Evolutionary conservation across 352 stramenopile genomes (phyloP), one percentile per base, ranked within the genome.

Genomic region (Globisporangium cylindrosporum): DNA sequence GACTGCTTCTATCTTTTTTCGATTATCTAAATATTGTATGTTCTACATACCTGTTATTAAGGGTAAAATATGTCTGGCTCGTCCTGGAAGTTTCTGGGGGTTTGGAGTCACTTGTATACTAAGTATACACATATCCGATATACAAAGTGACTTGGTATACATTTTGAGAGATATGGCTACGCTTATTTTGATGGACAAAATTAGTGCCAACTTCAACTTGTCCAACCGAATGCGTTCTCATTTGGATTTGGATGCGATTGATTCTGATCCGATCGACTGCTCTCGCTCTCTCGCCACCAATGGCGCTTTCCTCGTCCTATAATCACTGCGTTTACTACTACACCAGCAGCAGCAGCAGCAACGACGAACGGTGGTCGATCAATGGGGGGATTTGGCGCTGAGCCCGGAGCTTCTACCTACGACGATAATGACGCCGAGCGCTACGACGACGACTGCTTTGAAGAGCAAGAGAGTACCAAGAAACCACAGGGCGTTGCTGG

Each of bases 391-490:
- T 24, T 27, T n/a, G 43, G 56, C 9, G 60, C 5, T 1, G 54
- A 59, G 53, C 14, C 25, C 5, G 25, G 25, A 4, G 25, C 22
- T 20, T 36, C 14, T 58, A 14, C 14, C 15, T 57, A 58, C 48
- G 48, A 67, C 1, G 51, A 41, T 22, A 46, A 67, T 12, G 27
- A 22, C 6, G 38, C 38, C 1, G 10, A 43, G 36, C 9, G 12
- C 10, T 66, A 66, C n/a, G 27, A n/a, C 15, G 61, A 57, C 49
- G 61, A 59, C n/a, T 48, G 59, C 29, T 67, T 49, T n/a, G 61
- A 67, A 27, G 48, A 67, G 51, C 29, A 49, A 25, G 53, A 38
- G 22, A 59, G 29, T 18, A 14, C 5, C 51, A 43, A 29, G 22
- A 51, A 67, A 24, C 10, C 29, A 9, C 22, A 49, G 10, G 59